These are phyloP conservation scores for Platismatia glauca DNA, from an alignment of 495 filamentous ascomycete genomes.

Conservation along the genomic window DNA sequence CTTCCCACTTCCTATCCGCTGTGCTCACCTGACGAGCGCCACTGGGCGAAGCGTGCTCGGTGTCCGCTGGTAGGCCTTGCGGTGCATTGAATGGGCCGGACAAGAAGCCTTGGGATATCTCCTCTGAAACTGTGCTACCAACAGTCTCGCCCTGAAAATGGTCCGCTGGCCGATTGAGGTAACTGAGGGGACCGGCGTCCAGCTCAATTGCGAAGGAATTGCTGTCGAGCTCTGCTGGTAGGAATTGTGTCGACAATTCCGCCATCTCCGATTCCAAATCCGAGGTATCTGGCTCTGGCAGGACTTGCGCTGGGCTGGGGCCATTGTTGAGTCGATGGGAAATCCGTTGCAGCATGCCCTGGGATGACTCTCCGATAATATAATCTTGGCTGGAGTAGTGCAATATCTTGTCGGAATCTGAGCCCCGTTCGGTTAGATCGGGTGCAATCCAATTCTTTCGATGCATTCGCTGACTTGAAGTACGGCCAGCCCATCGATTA, in stretches of 20 bases:
- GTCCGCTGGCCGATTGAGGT: too few relatives aligned
- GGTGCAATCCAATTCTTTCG: slow-evolving; percentile 5
- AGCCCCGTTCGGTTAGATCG: background rate
- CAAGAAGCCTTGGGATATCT: background rate
- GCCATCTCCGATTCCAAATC: background rate
- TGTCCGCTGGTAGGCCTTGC: too few relatives aligned
- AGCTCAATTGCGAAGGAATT: background rate
- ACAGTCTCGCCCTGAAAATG: too few relatives aligned
- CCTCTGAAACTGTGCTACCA: too few relatives aligned
- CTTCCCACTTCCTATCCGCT: background rate
- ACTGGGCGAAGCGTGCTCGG: background rate
- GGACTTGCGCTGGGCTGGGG: background rate
- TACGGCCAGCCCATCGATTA: slow-evolving; percentile 12
- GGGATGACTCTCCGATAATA: slow-evolving; percentile 9
- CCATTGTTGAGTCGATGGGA: background rate
- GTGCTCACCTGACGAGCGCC: background rate
- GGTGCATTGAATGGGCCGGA: background rate
- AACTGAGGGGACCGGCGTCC: too few relatives aligned
- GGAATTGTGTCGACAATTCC: background rate
- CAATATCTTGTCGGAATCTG: background rate
- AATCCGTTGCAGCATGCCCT: background rate
- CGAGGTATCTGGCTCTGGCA: background rate
- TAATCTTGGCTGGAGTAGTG: slow-evolving; percentile 6
- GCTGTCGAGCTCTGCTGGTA: background rate
- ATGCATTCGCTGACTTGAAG: slow-evolving; percentile 3